A percentile compares a stretch with the other conserved stretches of the same genome.
phyloP scores from a whole-genome alignment of 148 eudicot species.

The Rhododendron vialii region DNA sequence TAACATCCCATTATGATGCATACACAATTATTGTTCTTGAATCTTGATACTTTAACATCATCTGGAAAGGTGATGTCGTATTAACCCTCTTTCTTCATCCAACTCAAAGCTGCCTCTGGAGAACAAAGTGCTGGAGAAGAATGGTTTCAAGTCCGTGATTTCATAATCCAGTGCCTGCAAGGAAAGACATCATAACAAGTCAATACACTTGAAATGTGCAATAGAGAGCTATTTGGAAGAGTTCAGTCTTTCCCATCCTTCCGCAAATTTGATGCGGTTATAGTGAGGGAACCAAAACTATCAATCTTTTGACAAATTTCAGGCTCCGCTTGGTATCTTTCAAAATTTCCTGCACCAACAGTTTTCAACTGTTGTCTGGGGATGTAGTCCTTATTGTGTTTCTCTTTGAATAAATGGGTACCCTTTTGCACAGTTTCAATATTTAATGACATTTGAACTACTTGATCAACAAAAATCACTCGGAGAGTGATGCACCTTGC shows the following conservation, averaged over 20 bases:
- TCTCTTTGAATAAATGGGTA: background rate
- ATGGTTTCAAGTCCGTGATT: conserved; percentile 69
- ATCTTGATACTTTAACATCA: background rate
- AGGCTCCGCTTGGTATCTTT: background rate
- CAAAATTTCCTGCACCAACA: background rate
- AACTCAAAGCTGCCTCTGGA: conserved; percentile 57
- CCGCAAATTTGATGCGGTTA: background rate
- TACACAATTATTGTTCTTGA: background rate
- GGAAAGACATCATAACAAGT: background rate
- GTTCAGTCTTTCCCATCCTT: no score
- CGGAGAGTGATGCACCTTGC: background rate
- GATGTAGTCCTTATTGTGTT: background rate
- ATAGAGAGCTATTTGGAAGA: background rate
- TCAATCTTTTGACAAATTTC: background rate
- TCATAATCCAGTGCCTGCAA: conserved; percentile 78
- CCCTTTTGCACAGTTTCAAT: no score
- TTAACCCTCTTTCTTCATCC: conserved; percentile 53
- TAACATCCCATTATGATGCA: background rate
- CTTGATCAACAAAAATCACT: background rate
- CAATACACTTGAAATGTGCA: background rate
- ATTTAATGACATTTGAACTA: background rate
- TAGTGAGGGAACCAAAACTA: background rate
- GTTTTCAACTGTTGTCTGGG: background rate
- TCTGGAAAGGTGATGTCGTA: conserved; percentile 48
- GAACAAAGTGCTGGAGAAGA: conserved; percentile 70